These are phyloP conservation scores for Eutypa lata DNA, from an alignment of 2,329 filamentous ascomycete species.

Conservation along the genomic window DNA sequence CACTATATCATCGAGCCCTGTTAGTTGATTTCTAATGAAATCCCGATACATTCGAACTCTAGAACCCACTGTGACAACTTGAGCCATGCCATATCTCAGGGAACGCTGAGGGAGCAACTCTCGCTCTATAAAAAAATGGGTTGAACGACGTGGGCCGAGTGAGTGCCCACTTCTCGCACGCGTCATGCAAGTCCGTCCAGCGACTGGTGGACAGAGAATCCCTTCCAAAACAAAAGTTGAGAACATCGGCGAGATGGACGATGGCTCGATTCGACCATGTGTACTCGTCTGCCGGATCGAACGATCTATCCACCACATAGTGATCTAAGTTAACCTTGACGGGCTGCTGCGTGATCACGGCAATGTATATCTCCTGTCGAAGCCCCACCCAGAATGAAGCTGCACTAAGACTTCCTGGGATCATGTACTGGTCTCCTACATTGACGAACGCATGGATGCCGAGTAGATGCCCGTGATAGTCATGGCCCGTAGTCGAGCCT, in stretches of 20 bases:
- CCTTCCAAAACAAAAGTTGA: slow-evolving; percentile 59
- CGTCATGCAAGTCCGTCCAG: slow-evolving; percentile 44
- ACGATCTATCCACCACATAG: slow-evolving; percentile 48
- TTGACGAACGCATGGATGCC: slow-evolving; percentile 47
- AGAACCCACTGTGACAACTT: slow-evolving; percentile 44
- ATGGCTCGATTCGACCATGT: slow-evolving; percentile 61
- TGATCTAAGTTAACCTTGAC: slow-evolving; percentile 49
- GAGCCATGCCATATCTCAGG: slow-evolving; percentile 57
- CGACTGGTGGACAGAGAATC: slow-evolving; percentile 27
- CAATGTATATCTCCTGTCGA: slow-evolving; percentile 58
- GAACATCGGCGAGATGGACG: slow-evolving; percentile 59
- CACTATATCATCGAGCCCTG: slow-evolving; percentile 32
- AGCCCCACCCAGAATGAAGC: slow-evolving; percentile 57
- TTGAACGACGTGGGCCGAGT: slow-evolving; percentile 49
- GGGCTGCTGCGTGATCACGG: slow-evolving; percentile 44
- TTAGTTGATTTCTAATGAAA: not conserved
- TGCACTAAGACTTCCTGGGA: slow-evolving; percentile 41
- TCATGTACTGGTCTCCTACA: slow-evolving; percentile 36
- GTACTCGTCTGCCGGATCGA: slow-evolving; percentile 46
- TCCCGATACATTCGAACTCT: not conserved
- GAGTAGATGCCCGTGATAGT: slow-evolving; percentile 44
- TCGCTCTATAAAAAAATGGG: slow-evolving; percentile 48
- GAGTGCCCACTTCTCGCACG: slow-evolving; percentile 44
- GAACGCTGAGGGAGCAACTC: slow-evolving; percentile 40
- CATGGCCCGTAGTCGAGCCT: slow-evolving; percentile 40